Conservation (phyloP, 805 yeast species). For the Komagataella pastoris region DNA sequence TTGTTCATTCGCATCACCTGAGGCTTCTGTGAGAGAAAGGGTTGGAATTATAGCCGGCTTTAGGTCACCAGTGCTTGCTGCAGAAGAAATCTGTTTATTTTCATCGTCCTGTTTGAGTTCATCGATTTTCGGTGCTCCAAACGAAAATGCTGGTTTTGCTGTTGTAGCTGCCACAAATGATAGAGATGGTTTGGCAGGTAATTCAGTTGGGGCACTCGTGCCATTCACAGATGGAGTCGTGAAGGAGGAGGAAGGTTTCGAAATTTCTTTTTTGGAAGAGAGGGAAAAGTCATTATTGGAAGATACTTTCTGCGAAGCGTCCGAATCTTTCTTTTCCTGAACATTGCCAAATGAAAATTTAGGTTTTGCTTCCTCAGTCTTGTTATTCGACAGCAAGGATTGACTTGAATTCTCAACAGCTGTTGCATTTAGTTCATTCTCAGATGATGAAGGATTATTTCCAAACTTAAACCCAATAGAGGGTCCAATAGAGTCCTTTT, state of each 20-base stretch:
- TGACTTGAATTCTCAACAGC: constrained; percentile 3
- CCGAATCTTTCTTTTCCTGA: neutral
- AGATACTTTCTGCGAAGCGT: neutral
- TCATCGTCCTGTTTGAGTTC: neutral
- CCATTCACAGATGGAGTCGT: neutral
- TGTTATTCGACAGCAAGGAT: neutral
- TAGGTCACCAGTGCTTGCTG: neutral
- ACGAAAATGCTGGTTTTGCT: neutral
- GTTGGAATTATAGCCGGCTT: neutral
- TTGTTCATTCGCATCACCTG: constrained; percentile 1
- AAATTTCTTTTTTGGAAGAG: neutral
- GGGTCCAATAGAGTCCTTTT: neutral
- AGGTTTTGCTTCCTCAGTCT: neutral
- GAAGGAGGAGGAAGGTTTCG: constrained; percentile 1
- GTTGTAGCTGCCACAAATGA: constrained; percentile 4
- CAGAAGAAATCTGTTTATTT: neutral
- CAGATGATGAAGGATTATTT: constrained; percentile 1
- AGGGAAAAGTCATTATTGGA: neutral
- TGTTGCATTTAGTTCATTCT: constrained; percentile 1
- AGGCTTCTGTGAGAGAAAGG: constrained; percentile 1
- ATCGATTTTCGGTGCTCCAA: neutral
- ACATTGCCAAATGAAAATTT: constrained; percentile 2
- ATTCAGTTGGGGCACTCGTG: neutral
- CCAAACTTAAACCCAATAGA: constrained; percentile 1
- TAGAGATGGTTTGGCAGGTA: constrained; percentile 5